Conservation (phyloP, 139 green algal species). For the Picochlorum sp. region DNA sequence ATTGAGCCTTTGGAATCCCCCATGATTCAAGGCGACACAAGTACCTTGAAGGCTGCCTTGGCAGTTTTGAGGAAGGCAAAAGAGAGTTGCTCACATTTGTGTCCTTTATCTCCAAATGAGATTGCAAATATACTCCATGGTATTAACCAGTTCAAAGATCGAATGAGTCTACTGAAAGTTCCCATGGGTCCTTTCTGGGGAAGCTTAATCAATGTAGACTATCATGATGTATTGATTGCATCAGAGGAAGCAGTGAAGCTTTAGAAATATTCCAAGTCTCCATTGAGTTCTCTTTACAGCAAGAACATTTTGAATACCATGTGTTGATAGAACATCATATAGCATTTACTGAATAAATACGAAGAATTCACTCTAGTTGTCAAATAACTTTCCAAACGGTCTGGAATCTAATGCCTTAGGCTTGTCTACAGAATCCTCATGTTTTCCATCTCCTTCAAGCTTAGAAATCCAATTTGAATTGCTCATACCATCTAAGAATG, state of each 20-base stretch:
- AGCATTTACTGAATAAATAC: too few relatives aligned
- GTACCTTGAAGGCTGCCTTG: constrained; percentile 5
- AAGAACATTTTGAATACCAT: too few relatives aligned
- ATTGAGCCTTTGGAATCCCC: constrained; percentile 5
- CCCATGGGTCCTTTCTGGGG: constrained; percentile 37
- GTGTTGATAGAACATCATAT: too few relatives aligned
- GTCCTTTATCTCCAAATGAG: constrained; percentile 3
- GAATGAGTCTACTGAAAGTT: too few relatives aligned
- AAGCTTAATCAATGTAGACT: constrained; percentile 30
- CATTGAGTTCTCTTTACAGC: too few relatives aligned
- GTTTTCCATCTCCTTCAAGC: not conserved
- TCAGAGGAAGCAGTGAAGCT: too few relatives aligned
- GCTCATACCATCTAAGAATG: not conserved
- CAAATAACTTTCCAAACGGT: not conserved
- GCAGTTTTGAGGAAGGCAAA: constrained; percentile 10
- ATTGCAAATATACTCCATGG: constrained; percentile 61
- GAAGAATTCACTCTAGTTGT: constrained; percentile 5
- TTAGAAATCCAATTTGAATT: not conserved
- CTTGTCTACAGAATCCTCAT: not conserved
- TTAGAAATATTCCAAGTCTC: too few relatives aligned
- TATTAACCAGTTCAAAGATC: constrained; percentile 43
- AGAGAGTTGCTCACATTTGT: not conserved
- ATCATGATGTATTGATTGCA: constrained; percentile 22
- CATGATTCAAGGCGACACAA: constrained; percentile 3
- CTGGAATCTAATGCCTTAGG: not conserved